Evolutionary conservation across 805 yeast species (phyloP).

Genomic region (Kodamaea lidongshanica): DNA sequence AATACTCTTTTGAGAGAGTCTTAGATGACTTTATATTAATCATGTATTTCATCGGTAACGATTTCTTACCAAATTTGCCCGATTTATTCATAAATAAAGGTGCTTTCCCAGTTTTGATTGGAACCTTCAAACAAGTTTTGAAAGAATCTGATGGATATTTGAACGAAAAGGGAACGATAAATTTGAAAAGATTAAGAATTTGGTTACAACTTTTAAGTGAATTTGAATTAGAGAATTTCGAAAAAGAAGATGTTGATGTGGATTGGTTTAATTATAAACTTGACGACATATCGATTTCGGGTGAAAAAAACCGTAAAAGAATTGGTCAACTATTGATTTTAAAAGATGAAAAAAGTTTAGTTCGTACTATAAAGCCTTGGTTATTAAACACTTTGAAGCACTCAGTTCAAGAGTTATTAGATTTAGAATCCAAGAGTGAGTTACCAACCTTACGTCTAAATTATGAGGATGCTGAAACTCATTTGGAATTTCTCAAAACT

Average conservation of each 20-base stretch:
- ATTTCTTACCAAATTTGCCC: conserved; percentile 94
- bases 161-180: conserved; percentile 75
- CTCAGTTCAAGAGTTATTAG: conserved; percentile 28
- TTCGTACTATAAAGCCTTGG: conserved; percentile 53
- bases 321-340: conserved; percentile 59
- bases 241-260: conserved; percentile 73
- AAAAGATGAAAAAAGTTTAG: conserved; percentile 70
- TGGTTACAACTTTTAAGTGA: conserved; percentile 74
- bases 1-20: conserved; percentile 78
- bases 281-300: conserved; percentile 68
- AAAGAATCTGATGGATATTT: conserved; percentile 74
- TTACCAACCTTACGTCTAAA: conserved; percentile 37
- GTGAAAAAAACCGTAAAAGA: conserved; percentile 61
- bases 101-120: conserved; percentile 88
- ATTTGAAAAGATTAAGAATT: conserved; percentile 60
- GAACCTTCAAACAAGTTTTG: conserved; percentile 79
- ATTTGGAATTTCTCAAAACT: conserved; percentile 55
- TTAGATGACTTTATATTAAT: conserved; percentile 89
- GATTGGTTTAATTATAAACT: conserved; percentile 88
- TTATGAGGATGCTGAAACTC: conserved; percentile 38
- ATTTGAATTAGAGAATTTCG: conserved; percentile 83
- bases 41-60: conserved; percentile 94
- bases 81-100: conserved; percentile 91
- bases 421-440: conserved; percentile 24
- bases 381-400: conserved; percentile 28